These are phyloP conservation scores for Myxozyma vanderwaltii DNA, from an alignment of 805 yeast species.

Conservation along the genomic window DNA sequence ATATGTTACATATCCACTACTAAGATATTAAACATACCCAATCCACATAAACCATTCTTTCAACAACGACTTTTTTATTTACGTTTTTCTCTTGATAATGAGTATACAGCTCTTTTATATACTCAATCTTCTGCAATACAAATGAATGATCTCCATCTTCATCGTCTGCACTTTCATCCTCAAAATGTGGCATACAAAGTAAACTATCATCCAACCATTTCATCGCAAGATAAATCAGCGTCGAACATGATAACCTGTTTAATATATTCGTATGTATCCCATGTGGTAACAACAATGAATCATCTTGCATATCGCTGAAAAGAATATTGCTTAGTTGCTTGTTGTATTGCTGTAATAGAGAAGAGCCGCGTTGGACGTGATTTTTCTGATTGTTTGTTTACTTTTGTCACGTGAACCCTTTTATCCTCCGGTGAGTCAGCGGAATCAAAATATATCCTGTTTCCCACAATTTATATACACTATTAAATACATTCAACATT, in stretches of 20 bases:
- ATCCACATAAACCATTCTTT: constrained; percentile 23
- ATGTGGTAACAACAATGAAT: constrained; percentile 1
- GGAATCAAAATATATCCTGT: too few relatives aligned
- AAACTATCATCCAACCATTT: constrained; percentile 16
- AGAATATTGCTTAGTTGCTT: too few relatives aligned
- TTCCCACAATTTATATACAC: too few relatives aligned
- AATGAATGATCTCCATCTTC: not conserved
- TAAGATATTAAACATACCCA: constrained; percentile 20
- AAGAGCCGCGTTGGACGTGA: not conserved
- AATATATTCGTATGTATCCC: constrained; percentile 15
- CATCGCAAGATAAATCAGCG: constrained; percentile 15
- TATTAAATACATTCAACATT: not conserved
- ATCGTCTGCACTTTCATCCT: constrained; percentile 27
- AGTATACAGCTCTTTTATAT: constrained; percentile 12
- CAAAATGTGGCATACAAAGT: constrained; percentile 14
- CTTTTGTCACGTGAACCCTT: too few relatives aligned
- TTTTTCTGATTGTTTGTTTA: too few relatives aligned
- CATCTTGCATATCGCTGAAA: constrained; percentile 12
- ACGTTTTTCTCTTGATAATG: not conserved
- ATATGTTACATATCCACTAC: not conserved
- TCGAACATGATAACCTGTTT: constrained; percentile 4
- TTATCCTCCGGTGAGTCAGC: too few relatives aligned
- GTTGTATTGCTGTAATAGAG: too few relatives aligned
- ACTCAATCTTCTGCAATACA: not conserved
- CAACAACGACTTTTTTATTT: constrained; percentile 7